phyloP scores from a whole-genome alignment of 495 filamentous ascomycete species.

The Ascobolus immersus region DNA sequence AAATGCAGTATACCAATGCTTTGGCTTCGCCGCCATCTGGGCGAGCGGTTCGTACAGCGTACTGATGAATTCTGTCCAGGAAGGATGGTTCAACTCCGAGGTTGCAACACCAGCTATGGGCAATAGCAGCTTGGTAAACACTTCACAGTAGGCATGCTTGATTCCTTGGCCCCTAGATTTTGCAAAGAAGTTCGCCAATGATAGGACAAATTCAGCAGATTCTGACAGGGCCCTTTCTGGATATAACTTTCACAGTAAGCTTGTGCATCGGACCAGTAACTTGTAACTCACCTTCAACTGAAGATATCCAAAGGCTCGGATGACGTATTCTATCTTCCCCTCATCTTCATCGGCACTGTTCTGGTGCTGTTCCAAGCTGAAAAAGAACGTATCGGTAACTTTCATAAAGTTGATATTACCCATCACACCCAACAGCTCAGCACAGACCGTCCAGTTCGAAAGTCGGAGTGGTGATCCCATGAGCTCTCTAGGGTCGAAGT shows the following conservation, averaged over 20 bases:
- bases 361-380: constrained; percentile 51
- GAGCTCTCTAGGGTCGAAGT: constrained; percentile 61
- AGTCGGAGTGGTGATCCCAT: constrained; percentile 52
- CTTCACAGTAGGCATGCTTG: constrained; percentile 81
- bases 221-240: constrained; percentile 56
- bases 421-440: constrained; percentile 79
- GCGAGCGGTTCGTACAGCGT: constrained; percentile 46
- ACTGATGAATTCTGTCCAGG: constrained; percentile 64
- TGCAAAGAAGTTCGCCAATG: constrained; percentile 54
- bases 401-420: constrained; percentile 68
- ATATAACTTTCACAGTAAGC: constrained; percentile 16
- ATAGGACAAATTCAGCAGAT: constrained; percentile 67
- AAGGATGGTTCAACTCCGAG: constrained; percentile 46
- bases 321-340: constrained; percentile 52
- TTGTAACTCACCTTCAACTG: constrained; percentile 31
- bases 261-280: constrained; percentile 5
- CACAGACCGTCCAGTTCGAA: constrained; percentile 86
- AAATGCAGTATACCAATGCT: constrained; percentile 71
- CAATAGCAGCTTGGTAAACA: constrained; percentile 66
- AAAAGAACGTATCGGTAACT: constrained; percentile 56
- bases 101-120: constrained; percentile 59
- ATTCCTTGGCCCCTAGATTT: constrained; percentile 63
- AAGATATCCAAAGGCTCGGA: constrained; percentile 76
- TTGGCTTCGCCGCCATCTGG: constrained; percentile 67
- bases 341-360: constrained; percentile 42